A percentile compares a stretch with the other conserved stretches of the same genome.
Evolutionary conservation across 2,329 filamentous ascomycete species (phyloP).

Genomic region (Atkinsonella texensis): DNA sequence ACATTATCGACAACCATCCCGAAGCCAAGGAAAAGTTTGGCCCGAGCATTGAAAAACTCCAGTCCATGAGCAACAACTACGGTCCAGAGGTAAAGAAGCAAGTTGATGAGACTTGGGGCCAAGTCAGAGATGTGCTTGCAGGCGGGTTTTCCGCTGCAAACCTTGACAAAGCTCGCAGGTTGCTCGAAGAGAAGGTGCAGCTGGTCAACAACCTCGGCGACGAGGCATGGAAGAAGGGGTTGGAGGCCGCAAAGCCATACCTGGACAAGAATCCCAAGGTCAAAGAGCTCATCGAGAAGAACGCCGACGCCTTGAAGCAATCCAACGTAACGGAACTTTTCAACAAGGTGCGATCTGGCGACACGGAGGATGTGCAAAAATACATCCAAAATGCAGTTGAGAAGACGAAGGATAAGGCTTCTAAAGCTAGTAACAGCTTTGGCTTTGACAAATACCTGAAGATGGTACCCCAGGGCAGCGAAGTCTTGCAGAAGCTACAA

Average conservation of each 20-base stretch:
- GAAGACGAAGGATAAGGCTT: slow-evolving; percentile 35
- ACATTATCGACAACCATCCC: slow-evolving; percentile 64
- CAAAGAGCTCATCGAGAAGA: slow-evolving; percentile 61
- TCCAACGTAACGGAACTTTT: slow-evolving; percentile 55
- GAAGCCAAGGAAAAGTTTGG: slow-evolving; percentile 61
- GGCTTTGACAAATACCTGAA: slow-evolving; percentile 51
- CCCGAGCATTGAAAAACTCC: slow-evolving; percentile 54
- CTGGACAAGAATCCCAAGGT: slow-evolving; percentile 67
- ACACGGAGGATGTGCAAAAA: slow-evolving; percentile 32
- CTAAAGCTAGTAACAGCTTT: slow-evolving; percentile 17
- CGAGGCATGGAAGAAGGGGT: slow-evolving; percentile 58
- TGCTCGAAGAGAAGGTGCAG: slow-evolving; percentile 59
- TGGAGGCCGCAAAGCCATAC: slow-evolving; percentile 59
- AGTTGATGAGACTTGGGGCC: slow-evolving; percentile 57
- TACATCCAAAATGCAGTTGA: slow-evolving; percentile 21
- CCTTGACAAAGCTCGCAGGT: slow-evolving; percentile 42
- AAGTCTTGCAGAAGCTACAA: slow-evolving; percentile 54
- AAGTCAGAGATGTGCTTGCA: slow-evolving; percentile 52
- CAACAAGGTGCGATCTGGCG: slow-evolving; percentile 48
- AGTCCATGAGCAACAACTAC: slow-evolving; percentile 55
- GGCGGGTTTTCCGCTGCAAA: slow-evolving; percentile 44
- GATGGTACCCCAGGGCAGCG: slow-evolving; percentile 50
- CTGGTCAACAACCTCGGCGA: slow-evolving; percentile 57
- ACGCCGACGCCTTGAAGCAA: slow-evolving; percentile 53
- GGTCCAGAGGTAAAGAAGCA: slow-evolving; percentile 69